These are phyloP conservation scores for Coemansia javaensis DNA, from an alignment of 192 early-diverging fungal genomes.

Conservation along the genomic window DNA sequence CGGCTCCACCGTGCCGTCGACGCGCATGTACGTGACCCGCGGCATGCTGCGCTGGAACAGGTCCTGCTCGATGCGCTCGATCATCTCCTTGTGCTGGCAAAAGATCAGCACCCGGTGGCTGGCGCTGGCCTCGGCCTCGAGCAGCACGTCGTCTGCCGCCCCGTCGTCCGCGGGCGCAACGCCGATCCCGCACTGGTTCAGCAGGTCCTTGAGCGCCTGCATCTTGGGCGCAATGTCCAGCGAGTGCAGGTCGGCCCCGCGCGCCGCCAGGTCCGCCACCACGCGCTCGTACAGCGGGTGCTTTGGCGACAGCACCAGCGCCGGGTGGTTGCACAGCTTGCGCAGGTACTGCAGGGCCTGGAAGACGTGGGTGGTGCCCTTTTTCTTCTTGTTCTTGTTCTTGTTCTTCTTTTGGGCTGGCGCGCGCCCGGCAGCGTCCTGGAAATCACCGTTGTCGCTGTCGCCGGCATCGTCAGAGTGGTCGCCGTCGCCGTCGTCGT, in stretches of 20 bases:
- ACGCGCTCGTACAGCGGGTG: slow-evolving; percentile 81
- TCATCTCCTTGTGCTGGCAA: slow-evolving; percentile 90
- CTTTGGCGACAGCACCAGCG: slow-evolving; percentile 78
- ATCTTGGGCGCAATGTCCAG: slow-evolving; percentile 78
- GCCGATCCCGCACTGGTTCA: slow-evolving; percentile 95
- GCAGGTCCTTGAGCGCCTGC: slow-evolving; percentile 79
- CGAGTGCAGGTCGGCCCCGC: slow-evolving; percentile 49
- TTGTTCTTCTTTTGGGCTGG: too few species aligned
- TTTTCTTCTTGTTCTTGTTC: slow-evolving; percentile 12
- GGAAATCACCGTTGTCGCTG: too few species aligned
- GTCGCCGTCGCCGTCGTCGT: background rate
- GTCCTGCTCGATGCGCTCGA: slow-evolving; percentile 94
- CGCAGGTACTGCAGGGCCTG: slow-evolving; percentile 95
- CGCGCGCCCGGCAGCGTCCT: too few species aligned
- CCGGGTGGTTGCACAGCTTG: slow-evolving; percentile 94
- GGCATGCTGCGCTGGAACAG: slow-evolving; percentile 80
- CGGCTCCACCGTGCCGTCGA: slow-evolving; percentile 88
- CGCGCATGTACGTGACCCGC: slow-evolving; percentile 82
- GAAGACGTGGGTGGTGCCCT: slow-evolving; percentile 80
- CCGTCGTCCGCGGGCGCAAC: background rate
- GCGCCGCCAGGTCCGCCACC: slow-evolving; percentile 53
- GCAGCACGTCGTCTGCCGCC: background rate
- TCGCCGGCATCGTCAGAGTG: background rate
- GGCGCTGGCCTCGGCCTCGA: slow-evolving; percentile 53
- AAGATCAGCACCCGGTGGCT: slow-evolving; percentile 96